These are phyloP conservation scores for Nematocida minor DNA, from an alignment of 371 early-diverging fungal genomes.

Conservation along the genomic window DNA sequence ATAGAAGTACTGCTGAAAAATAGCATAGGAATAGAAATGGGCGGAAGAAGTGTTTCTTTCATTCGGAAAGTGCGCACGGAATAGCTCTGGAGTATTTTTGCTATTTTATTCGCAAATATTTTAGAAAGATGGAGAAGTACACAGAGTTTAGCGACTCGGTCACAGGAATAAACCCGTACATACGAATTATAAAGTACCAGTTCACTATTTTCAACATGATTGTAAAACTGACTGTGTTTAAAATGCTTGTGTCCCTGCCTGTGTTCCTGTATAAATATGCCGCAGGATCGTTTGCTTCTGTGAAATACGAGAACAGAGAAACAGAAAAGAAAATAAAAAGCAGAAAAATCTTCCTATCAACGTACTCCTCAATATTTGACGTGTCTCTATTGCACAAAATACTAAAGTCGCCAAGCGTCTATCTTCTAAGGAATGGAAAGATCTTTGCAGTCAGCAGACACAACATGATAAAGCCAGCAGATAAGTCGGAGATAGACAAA, in stretches of 20 bases:
- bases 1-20: not conserved
- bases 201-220: not conserved
- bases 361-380: conserved; percentile 36
- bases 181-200: not conserved
- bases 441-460: not conserved
- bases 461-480: conserved; percentile 1
- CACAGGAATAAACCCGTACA: conserved; percentile 51
- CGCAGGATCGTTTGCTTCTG: not conserved
- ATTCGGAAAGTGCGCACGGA: not conserved
- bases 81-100: not conserved
- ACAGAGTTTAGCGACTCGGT: conserved; percentile 48
- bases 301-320: not conserved
- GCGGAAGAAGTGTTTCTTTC: not conserved
- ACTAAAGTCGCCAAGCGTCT: not conserved
- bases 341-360: not conserved
- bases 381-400: not conserved
- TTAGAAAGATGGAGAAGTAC: conserved; percentile 48
- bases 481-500: not conserved
- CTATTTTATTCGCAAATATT: not conserved
- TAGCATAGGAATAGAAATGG: not conserved
- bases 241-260: not conserved
- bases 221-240: not conserved
- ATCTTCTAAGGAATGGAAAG: not conserved
- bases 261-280: conserved; percentile 1
- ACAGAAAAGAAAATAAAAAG: not conserved